Conservation (phyloP, 257 asterid species). For the Perilla frutescens region DNA sequence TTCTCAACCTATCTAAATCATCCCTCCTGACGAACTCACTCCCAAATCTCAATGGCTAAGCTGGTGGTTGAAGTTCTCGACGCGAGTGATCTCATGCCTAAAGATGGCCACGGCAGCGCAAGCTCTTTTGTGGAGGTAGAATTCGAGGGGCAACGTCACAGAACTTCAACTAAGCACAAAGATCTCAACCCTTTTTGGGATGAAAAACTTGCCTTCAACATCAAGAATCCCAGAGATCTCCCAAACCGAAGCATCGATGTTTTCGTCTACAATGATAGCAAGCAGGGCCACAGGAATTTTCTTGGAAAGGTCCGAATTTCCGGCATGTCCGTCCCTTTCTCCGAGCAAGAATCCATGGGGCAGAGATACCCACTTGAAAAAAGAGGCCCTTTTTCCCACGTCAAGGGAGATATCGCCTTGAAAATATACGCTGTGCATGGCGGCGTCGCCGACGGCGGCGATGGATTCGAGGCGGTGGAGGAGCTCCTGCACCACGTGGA, state of each 20-base stretch:
- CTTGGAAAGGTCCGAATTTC: slow-evolving; percentile 83
- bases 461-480: slow-evolving; percentile 32
- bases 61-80: slow-evolving; percentile 78
- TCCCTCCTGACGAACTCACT: neutral
- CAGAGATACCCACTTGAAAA: slow-evolving; percentile 91
- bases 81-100: slow-evolving; percentile 95
- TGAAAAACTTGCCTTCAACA: slow-evolving; percentile 65
- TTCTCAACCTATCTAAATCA: slow-evolving; percentile 33
- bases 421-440: slow-evolving; percentile 55
- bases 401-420: slow-evolving; percentile 81
- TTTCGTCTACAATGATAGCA: slow-evolving; percentile 65
- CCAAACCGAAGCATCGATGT: slow-evolving; percentile 60
- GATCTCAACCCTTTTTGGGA: slow-evolving; percentile 90
- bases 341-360: slow-evolving; percentile 66
- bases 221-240: slow-evolving; percentile 54
- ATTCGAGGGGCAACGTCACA: slow-evolving; percentile 63
- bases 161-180: slow-evolving; percentile 66
- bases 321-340: slow-evolving; percentile 61
- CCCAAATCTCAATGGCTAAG: slow-evolving; percentile 63
- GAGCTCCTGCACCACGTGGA: slow-evolving; percentile 35
- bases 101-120: slow-evolving; percentile 94
- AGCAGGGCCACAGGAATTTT: slow-evolving; percentile 66
- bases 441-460: slow-evolving; percentile 17
- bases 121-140: slow-evolving; percentile 85
- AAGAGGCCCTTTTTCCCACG: slow-evolving; percentile 80